Conservation (phyloP, 2,329 filamentous ascomycete species). For the Fusarium xyrophilum region DNA sequence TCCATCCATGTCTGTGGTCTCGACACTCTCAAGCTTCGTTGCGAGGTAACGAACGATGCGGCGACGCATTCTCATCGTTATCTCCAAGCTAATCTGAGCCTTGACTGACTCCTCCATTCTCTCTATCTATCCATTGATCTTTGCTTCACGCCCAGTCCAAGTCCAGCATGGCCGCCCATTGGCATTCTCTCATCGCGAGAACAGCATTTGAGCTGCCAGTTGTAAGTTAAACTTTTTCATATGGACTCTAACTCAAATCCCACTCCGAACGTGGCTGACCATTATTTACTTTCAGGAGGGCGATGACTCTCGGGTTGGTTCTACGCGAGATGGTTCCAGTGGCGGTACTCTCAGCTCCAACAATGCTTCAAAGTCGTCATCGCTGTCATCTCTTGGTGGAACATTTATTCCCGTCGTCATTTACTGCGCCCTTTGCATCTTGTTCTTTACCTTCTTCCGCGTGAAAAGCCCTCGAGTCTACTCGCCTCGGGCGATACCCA, state of each 20-base stretch:
- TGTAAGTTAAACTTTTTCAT: conserved; percentile 10
- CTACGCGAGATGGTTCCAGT: conserved; percentile 45
- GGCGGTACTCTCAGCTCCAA: conserved; percentile 47
- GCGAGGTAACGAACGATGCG: conserved; percentile 29
- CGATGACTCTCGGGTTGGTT: conserved; percentile 47
- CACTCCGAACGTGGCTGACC: background rate
- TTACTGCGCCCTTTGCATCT: conserved; percentile 58
- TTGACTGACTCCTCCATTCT: background rate
- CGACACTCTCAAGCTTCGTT: background rate
- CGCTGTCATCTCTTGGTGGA: conserved; percentile 50
- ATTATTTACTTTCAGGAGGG: conserved; percentile 10
- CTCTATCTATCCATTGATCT: background rate
- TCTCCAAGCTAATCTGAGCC: background rate
- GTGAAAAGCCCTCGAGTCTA: conserved; percentile 61
- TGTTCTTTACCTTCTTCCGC: conserved; percentile 58
- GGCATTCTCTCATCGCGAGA: conserved; percentile 23
- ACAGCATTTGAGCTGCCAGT: conserved; percentile 15
- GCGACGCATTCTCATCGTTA: conserved; percentile 6
- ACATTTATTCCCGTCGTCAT: conserved; percentile 63
- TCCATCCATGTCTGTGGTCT: conserved; percentile 24
- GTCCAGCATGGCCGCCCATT: conserved; percentile 19
- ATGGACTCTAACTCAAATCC: conserved; percentile 1
- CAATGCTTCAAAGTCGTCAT: conserved; percentile 46
- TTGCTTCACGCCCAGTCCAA: background rate
- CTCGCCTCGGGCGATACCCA: conserved; percentile 58